Base-by-base conservation (phyloP, 2,329 filamentous ascomycete species). In the Nothopassalora personata region DNA sequence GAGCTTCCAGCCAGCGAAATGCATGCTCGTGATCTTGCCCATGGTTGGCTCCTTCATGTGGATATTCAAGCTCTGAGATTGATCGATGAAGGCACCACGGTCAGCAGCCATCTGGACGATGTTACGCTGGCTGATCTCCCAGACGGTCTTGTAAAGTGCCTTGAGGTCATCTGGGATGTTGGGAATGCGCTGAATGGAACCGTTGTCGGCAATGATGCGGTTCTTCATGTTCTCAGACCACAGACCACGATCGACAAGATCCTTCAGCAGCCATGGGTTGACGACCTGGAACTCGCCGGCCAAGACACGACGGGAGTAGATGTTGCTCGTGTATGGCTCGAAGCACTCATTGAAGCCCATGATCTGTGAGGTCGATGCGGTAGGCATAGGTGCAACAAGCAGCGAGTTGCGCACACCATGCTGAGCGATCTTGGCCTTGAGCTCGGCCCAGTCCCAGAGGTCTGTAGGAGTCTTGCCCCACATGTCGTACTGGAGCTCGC, bases 221-320 rank as follows among this genome's bases (percentile, higher is more conserved):
- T 99, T 99, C 87, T 99, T 99, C 94, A 99, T 99, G 80, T 91
- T 91, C 78, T 99, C 93, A 51, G 93, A 97, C 94, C 94, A 99
- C 48, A 99, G 83, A 62, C 94, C 94, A 80, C 97, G 90, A 73
- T 99, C 94, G 67, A 99, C 94, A 31, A 99, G 86, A 71, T 99
- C 94, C 83, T 96, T 97, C 62, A 99, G 86, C 64, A 99, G 80
- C 94, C 94, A 99, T 54, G 94, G 94, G 81, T 99, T 99, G 75
- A 99, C 94, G 56, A 99, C 91, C 80, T 99, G 94, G 86, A 99
- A 99, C 77, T 99, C 94, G 70, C 94, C 94, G 67, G 94, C 94
- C 69, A 99, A 83, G 58, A 99, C 94, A 83, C 94, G 93, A 65
- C 94, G 93, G 69, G 93, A 96, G 82, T 99, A 99, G 76, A 99